Conservation (phyloP, 106 monocot species). For the Amphibolis antarctica region DNA sequence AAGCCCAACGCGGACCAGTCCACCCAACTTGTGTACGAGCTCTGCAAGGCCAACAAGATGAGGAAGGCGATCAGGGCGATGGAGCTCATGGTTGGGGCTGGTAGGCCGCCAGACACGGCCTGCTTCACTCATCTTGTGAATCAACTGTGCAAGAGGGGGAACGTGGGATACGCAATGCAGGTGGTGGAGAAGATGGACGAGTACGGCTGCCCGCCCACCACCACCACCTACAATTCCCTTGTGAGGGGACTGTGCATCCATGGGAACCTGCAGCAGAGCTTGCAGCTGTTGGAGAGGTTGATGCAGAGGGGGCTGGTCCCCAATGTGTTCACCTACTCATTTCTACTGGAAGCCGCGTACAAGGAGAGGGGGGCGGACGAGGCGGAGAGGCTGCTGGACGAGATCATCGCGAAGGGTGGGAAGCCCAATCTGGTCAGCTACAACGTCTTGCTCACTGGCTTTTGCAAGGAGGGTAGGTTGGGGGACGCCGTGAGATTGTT, state of each 20-base stretch:
- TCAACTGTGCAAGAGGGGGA: slow-evolving; percentile 67
- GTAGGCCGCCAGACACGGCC: slow-evolving; percentile 36
- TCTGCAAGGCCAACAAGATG: slow-evolving; percentile 58
- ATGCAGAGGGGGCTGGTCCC: slow-evolving; percentile 55
- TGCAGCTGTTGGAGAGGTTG: slow-evolving; percentile 59
- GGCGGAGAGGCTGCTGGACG: slow-evolving; percentile 51
- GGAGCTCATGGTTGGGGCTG: slow-evolving; percentile 48
- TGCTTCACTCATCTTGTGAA: slow-evolving; percentile 54
- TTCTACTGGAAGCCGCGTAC: slow-evolving; percentile 63
- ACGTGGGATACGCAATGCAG: slow-evolving; percentile 85
- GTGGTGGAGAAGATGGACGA: slow-evolving; percentile 70
- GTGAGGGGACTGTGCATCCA: slow-evolving; percentile 66
- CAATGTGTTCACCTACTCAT: slow-evolving; percentile 64
- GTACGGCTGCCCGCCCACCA: slow-evolving; percentile 42
- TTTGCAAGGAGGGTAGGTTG: slow-evolving; percentile 62
- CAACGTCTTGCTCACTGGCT: slow-evolving; percentile 72
- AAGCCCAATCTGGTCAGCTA: slow-evolving; percentile 72
- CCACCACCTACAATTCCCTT: slow-evolving; percentile 59
- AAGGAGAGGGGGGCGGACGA: slow-evolving; percentile 65
- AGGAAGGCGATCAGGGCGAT: slow-evolving; percentile 63
- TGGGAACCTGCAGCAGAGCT: slow-evolving; percentile 45
- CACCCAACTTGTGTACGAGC: slow-evolving; percentile 51
- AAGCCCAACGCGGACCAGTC: slow-evolving; percentile 35
- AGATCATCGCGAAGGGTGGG: slow-evolving; percentile 65
- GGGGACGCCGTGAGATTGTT: slow-evolving; percentile 50